Base-by-base conservation (phyloP, 805 yeast genomes). In the Suhomyces kilbournensis region DNA sequence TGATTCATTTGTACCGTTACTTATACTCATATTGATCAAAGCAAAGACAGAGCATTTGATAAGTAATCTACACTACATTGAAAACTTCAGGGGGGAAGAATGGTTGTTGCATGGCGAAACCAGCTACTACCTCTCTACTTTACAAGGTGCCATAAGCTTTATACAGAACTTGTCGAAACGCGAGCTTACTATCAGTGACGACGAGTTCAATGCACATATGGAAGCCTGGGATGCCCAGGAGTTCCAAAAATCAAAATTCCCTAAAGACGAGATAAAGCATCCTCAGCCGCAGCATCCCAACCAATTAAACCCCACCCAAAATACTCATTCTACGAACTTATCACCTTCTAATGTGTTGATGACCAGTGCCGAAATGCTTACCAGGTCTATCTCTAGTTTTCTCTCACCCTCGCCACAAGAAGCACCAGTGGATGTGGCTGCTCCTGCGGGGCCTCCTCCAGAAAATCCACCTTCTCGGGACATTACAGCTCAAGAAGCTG, bases 1-100 rank as follows among this genome's bases (percentile, higher is more conserved):
- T 0, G 99, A 94, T 69, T 83, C 88, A 38, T 94, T 94, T 68
- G 79, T 94, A n/a, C 99, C 99, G 0, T 66, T 93, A 42, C 72
- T 94, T 49, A 90, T 94, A 23, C 86, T 84, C 59, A 87, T 93
- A 9, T 80, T 92, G 1, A 67, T 93, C 45, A 85, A 84, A 59
- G 83, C 93, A 1, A 81, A 82, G 51, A 83, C 90, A 1, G 72
- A 71, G 39, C 71, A 83, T 58, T 69, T 94, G n/a, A 78, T 82
- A 14, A 88, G 97, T 8, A 93, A 93, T 64, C 69, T 92, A 54
- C 82, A 81, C 54, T 94, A 90, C 67, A 90, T 94, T 57, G 96
- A 91, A 66, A 75, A 94, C 48, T 94, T 88, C 66, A 73, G 98
- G 57, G 84, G 82, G 51, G 84, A 82, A 6, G 88, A 83, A 43